Conservation (phyloP, 2,329 filamentous ascomycete species). For the Arthrobotrys conoides region DNA sequence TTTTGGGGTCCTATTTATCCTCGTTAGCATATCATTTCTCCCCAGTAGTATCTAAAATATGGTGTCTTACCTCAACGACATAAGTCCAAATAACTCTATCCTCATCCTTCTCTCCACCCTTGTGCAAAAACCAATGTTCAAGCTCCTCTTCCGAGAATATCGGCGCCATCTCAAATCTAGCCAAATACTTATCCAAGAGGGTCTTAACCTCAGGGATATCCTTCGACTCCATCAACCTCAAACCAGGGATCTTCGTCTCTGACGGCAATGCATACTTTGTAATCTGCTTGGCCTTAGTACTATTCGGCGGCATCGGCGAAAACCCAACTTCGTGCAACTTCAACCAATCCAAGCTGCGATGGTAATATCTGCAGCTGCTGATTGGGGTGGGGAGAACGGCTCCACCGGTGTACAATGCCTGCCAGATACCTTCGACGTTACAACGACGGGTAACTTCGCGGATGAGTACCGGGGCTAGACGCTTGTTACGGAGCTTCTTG, state of each 20-base stretch:
- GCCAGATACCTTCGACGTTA: slow-evolving; percentile 88
- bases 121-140: slow-evolving; percentile 87
- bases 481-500: slow-evolving; percentile 95
- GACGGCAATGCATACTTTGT: slow-evolving; percentile 87
- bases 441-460: slow-evolving; percentile 96
- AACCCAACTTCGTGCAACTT: slow-evolving; percentile 97
- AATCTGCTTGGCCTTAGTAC: slow-evolving; percentile 87
- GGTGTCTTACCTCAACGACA: slow-evolving; percentile 79
- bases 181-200: slow-evolving; percentile 82
- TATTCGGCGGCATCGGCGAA: slow-evolving; percentile 85
- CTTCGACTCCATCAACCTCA: slow-evolving; percentile 83
- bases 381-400: slow-evolving; percentile 91
- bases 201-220: slow-evolving; percentile 83
- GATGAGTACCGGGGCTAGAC: slow-evolving; percentile 92
- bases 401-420: slow-evolving; percentile 95
- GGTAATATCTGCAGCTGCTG: slow-evolving; percentile 94
- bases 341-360: slow-evolving; percentile 93
- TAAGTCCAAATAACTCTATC: slow-evolving; percentile 95
- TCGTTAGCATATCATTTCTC: neutral
- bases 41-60: neutral
- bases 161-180: slow-evolving; percentile 86
- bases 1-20: slow-evolving; percentile 73
- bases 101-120: slow-evolving; percentile 71
- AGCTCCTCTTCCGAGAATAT: slow-evolving; percentile 85
- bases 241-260: slow-evolving; percentile 78